Evolutionary conservation across 2,329 filamentous ascomycete species (phyloP).

Genomic region (Aspergillus sp.): DNA sequence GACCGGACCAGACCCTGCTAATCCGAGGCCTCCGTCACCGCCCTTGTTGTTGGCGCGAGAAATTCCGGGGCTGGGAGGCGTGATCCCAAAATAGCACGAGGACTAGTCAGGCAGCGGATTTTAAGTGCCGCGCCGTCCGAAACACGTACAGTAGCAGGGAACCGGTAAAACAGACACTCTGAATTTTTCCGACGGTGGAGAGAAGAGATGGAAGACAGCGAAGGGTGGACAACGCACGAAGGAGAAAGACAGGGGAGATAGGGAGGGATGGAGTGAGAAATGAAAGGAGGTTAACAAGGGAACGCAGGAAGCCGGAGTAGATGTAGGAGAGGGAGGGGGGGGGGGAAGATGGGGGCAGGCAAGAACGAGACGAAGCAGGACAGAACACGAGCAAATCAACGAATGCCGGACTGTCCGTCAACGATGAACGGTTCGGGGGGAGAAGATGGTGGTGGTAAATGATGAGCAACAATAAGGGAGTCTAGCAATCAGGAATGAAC

Average conservation of each 20-base stretch:
- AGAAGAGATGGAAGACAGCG: conserved; percentile 1
- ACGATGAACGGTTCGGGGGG: neutral
- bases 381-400: conserved; percentile 4
- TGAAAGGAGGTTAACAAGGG: conserved; percentile 4
- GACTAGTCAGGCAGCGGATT: conserved; percentile 22
- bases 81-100: conserved; percentile 34
- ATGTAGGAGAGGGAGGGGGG: conserved; percentile 9
- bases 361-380: conserved; percentile 3
- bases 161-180: neutral
- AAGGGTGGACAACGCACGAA: neutral
- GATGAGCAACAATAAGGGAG: neutral
- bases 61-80: conserved; percentile 35
- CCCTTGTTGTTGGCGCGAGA: conserved; percentile 29
- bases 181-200: neutral
- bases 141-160: conserved; percentile 10
- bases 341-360: conserved; percentile 6
- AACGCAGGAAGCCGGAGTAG: conserved; percentile 6
- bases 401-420: neutral
- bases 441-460: neutral
- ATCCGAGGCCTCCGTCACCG: conserved; percentile 33
- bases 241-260: conserved; percentile 1
- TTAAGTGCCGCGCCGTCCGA: conserved; percentile 23
- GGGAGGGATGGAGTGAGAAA: conserved; percentile 10
- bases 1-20: conserved; percentile 8
- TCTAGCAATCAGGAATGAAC: neutral